Evolutionary conservation across 768 basidiomycete species (phyloP).

Genomic region (Lentinula edodes): DNA sequence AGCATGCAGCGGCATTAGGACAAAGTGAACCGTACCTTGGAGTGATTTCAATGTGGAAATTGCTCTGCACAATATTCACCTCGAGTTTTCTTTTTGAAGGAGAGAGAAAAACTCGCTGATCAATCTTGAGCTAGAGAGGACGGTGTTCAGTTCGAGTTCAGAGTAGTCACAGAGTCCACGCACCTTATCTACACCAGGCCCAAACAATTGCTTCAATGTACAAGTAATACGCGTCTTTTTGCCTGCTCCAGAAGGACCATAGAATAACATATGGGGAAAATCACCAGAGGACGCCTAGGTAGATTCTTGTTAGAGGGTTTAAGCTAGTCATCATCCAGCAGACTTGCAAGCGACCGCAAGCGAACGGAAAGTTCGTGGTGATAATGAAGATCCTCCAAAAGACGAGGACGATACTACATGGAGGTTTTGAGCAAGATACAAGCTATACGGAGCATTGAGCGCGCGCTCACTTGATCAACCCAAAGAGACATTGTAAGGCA

Average conservation of each 20-base stretch:
- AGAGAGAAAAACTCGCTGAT: conserved; percentile 92
- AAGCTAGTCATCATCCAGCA: neutral
- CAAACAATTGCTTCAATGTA: conserved; percentile 85
- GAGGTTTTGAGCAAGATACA: neutral
- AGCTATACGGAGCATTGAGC: neutral
- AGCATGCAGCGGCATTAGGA: neutral
- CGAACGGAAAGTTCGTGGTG: conserved; percentile 77
- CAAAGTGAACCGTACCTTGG: conserved; percentile 60
- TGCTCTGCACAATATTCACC: conserved; percentile 95
- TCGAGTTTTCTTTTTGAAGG: conserved; percentile 93
- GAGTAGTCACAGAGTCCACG: conserved; percentile 9
- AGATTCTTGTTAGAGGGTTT: conserved; percentile 1
- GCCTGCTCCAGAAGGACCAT: conserved; percentile 94
- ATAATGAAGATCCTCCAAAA: conserved; percentile 84
- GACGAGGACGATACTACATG: conserved; percentile 76
- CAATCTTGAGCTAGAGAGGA: conserved; percentile 79
- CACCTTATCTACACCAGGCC: conserved; percentile 89
- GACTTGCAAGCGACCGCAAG: conserved; percentile 68
- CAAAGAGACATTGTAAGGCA: conserved; percentile 52
- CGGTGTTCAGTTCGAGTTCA: neutral
- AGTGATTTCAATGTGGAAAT: conserved; percentile 96
- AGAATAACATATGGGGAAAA: conserved; percentile 97
- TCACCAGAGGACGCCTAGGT: conserved; percentile 79
- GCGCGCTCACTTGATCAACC: conserved; percentile 50
- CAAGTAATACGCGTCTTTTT: conserved; percentile 97